These are phyloP conservation scores for Yamadazyma dushanensis DNA, from an alignment of 1,139 yeast species.

Conservation along the genomic window DNA sequence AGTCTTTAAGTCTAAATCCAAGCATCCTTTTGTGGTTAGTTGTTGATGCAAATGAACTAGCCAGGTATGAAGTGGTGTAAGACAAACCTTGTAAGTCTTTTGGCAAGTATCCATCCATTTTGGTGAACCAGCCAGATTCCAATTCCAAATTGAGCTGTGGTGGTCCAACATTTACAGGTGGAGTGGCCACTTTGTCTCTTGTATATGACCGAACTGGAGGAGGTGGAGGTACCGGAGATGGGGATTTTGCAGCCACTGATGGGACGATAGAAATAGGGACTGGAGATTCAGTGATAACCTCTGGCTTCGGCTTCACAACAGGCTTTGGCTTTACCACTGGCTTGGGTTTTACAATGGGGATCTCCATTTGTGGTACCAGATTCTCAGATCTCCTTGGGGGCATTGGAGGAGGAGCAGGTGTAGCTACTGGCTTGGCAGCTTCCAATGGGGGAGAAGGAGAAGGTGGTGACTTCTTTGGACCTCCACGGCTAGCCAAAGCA, in stretches of 20 bases:
- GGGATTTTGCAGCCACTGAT: constrained; percentile 8
- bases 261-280: not conserved
- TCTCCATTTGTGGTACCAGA: not conserved
- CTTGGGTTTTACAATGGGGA: not conserved
- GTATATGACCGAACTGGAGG: constrained; percentile 37
- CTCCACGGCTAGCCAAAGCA: constrained; percentile 7
- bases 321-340: constrained; percentile 10
- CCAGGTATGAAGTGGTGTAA: constrained; percentile 29
- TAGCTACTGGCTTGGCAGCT: constrained; percentile 1
- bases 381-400: not conserved
- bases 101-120: constrained; percentile 30
- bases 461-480: not conserved
- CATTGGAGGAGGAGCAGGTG: too few species aligned
- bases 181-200: not conserved
- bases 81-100: constrained; percentile 34
- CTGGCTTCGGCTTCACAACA: constrained; percentile 17
- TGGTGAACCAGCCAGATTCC: constrained; percentile 46
- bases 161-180: constrained; percentile 17
- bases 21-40: constrained; percentile 17
- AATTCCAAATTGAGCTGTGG: constrained; percentile 46
- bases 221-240: constrained; percentile 11
- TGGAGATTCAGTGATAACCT: constrained; percentile 1
- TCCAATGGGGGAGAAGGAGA: constrained; percentile 1
- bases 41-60: constrained; percentile 17
- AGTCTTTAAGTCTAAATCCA: constrained; percentile 49